Percentiles rank a stretch among this genome's conserved stretches.
Evolutionary conservation across 805 yeast genomes (phyloP).

Genomic region (Candida methanosorbosa): DNA sequence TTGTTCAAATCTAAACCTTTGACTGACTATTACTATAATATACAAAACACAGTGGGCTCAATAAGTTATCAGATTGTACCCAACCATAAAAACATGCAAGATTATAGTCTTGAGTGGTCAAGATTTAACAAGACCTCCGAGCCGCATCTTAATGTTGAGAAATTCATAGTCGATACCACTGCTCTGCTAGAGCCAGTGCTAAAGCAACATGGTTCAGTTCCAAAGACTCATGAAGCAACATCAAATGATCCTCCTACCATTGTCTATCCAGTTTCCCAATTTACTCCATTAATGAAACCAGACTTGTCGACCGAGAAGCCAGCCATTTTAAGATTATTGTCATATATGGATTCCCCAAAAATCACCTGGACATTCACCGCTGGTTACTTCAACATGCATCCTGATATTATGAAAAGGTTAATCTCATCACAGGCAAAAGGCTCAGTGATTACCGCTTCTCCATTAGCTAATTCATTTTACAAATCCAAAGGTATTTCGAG

Average conservation of each 20-base stretch:
- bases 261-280: slow-evolving; percentile 87
- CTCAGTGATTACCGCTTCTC: slow-evolving; percentile 81
- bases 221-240: slow-evolving; percentile 12
- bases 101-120: slow-evolving; percentile 70
- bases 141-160: slow-evolving; percentile 46
- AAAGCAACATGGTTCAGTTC: slow-evolving; percentile 22
- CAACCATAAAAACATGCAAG: slow-evolving; percentile 24
- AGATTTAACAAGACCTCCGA: slow-evolving; percentile 53
- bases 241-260: slow-evolving; percentile 39
- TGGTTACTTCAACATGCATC: slow-evolving; percentile 90
- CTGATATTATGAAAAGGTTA: slow-evolving; percentile 54
- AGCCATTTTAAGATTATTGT: slow-evolving; percentile 51
- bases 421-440: slow-evolving; percentile 54
- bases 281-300: slow-evolving; percentile 66
- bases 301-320: slow-evolving; percentile 79
- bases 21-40: slow-evolving; percentile 63
- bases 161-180: slow-evolving; percentile 51
- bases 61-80: slow-evolving; percentile 58
- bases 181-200: slow-evolving; percentile 50
- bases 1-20: slow-evolving; percentile 49
- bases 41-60: slow-evolving; percentile 60
- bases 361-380: slow-evolving; percentile 86
- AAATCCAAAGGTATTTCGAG: slow-evolving; percentile 75
- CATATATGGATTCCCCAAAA: slow-evolving; percentile 43
- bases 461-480: slow-evolving; percentile 90